These are phyloP conservation scores for Cymbopogon flexuosus DNA, from an alignment of 202 grass and related monocot genomes.

Conservation along the genomic window DNA sequence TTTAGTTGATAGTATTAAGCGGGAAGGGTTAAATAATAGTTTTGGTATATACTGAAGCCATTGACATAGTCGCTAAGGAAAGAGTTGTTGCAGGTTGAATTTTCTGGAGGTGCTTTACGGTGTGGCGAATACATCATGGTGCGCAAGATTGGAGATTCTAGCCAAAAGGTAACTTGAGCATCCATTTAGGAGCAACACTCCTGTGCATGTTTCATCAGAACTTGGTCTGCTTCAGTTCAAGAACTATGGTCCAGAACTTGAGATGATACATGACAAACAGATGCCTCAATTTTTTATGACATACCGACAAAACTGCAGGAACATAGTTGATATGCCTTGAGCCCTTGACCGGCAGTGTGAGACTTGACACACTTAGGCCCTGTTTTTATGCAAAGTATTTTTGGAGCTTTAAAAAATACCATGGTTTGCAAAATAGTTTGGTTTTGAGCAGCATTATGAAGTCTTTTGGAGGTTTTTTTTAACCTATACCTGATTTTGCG, in stretches of 20 bases:
- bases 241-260: background rate
- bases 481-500: background rate
- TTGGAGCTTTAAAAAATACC: background rate
- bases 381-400: background rate
- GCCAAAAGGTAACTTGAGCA: conserved; percentile 56
- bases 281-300: background rate
- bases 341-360: background rate
- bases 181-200: background rate
- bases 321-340: background rate
- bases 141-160: conserved; percentile 67
- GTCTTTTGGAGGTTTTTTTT: background rate
- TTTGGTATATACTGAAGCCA: background rate
- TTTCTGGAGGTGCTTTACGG: conserved; percentile 54
- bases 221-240: background rate
- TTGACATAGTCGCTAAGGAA: background rate
- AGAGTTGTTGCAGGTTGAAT: conserved; percentile 51
- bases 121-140: conserved; percentile 70
- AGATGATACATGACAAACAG: background rate
- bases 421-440: background rate
- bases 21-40: background rate
- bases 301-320: background rate
- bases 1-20: background rate
- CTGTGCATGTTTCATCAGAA: background rate
- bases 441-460: background rate
- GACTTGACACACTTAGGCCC: background rate